Conservation (phyloP, 441 rosid species). For the Euphorbia neoarborescens region DNA sequence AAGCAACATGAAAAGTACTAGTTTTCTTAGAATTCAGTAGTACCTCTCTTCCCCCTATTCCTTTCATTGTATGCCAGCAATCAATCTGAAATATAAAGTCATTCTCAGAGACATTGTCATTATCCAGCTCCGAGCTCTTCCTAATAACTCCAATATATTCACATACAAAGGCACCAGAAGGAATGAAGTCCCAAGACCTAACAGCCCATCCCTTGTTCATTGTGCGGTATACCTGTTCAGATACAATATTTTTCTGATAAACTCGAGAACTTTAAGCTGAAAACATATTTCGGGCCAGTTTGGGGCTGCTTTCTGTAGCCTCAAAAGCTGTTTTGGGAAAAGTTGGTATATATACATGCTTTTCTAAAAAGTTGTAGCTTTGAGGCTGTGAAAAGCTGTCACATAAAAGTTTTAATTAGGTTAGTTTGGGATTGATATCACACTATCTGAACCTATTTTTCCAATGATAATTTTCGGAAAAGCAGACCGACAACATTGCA, state of each 20-base stretch:
- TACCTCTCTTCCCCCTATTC: slow-evolving; percentile 52
- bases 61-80: slow-evolving; percentile 52
- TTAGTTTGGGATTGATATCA: too few species aligned
- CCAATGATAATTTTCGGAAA: too few species aligned
- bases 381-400: too few species aligned
- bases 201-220: slow-evolving; percentile 58
- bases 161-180: slow-evolving; percentile 49
- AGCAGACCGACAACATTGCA: too few species aligned
- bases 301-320: too few species aligned
- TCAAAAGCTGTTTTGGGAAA: too few species aligned
- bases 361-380: too few species aligned
- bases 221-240: slow-evolving; percentile 40
- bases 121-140: slow-evolving; percentile 37
- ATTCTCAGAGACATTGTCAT: slow-evolving; percentile 37
- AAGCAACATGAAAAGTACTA: not conserved
- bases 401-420: too few species aligned
- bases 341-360: too few species aligned
- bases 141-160: slow-evolving; percentile 46
- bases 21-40: slow-evolving; percentile 1
- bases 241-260: slow-evolving; percentile 3
- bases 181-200: slow-evolving; percentile 49
- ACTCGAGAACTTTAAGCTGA: not conserved
- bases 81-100: slow-evolving; percentile 55
- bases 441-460: too few species aligned
- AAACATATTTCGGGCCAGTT: slow-evolving; percentile 1